A percentile compares a stretch with the other conserved stretches of the same genome.
These are phyloP conservation scores for Tylopilus sp. DNA, from an alignment of 768 basidiomycete species.

Conservation along the genomic window DNA sequence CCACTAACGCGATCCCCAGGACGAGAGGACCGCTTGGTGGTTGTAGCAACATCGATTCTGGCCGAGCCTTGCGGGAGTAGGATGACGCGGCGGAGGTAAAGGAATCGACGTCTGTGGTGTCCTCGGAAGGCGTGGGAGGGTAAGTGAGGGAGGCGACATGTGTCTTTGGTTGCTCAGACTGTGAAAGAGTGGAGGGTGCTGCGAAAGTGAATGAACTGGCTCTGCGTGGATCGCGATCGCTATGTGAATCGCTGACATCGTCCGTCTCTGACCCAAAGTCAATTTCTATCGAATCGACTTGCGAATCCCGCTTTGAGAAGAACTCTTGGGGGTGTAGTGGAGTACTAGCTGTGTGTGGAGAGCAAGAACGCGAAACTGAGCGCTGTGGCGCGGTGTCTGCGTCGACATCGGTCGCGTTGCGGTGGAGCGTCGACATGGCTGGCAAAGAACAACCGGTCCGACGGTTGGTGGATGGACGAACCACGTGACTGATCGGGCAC, in stretches of 20 bases:
- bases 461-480: not conserved
- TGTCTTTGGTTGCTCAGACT: conserved; percentile 37
- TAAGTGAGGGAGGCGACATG: conserved; percentile 45
- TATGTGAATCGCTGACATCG: conserved; percentile 48
- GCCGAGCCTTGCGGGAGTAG: conserved; percentile 62
- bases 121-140: conserved; percentile 50
- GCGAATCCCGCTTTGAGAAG: conserved; percentile 41
- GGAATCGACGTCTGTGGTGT: conserved; percentile 50
- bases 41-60: conserved; percentile 72
- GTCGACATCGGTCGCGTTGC: conserved; percentile 43
- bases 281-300: conserved; percentile 48
- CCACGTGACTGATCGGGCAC: conserved; percentile 19
- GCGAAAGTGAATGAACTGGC: conserved; percentile 53
- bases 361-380: conserved; percentile 71
- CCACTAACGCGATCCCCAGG: conserved; percentile 87
- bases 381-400: conserved; percentile 77
- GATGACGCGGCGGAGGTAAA: conserved; percentile 60
- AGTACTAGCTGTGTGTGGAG: conserved; percentile 37
- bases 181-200: conserved; percentile 39
- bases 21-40: conserved; percentile 57
- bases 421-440: conserved; percentile 12
- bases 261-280: conserved; percentile 54
- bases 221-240: conserved; percentile 28
- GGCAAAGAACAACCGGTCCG: not conserved
- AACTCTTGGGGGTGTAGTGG: conserved; percentile 25